Evolutionary conservation across 257 asterid species (phyloP), one percentile per base, ranked within the genome.

Genomic region (Solanum verrucosum): DNA sequence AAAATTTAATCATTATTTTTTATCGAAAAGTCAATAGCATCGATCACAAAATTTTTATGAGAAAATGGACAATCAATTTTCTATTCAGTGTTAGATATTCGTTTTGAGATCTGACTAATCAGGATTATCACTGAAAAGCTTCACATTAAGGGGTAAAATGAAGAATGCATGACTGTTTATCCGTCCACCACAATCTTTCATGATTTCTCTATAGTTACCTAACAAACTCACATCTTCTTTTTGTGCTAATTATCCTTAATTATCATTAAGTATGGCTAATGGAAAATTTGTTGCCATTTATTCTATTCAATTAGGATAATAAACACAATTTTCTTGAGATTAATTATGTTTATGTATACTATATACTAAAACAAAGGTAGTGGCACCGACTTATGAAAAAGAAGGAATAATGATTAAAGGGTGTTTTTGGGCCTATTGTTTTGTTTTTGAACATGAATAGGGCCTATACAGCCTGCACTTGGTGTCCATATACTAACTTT

Each of bases 361-460:
- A 78, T 35, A 42, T 16, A 27, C 25, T 42, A 42, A 44, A n/a
- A 68, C 68, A 85, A 38, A 14, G 18, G 7, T 18, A 37, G 42
- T 85, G 42, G 87, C 87, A 68, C 87, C 82, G 82, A 85, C 87
- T 82, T 46, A 9, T 16, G 65, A 4, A 38, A 85, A 40, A 60
- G 87, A 46, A 40, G 82, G 18, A 74, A 74, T 74, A 68, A 85
- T 67, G 44, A 85, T 85, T 68, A 85, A 85, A 85, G 82, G 79
- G 21, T 87, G 59, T 75, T 34, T 87, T 75, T 87, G 84, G 88
- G 88, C 83, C 85, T 63, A 52, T 65, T 56, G 77, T 68, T 79
- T 67, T 71, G 31, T 18, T 65, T 65, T 85, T 68, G 59, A 63
- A 40, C 40, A 38, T 67, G 59, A 63, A 40, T 37, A 38, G 31